Evolutionary conservation across 139 green algal species (phyloP).

Genomic region (Picochlorum costavermella): DNA sequence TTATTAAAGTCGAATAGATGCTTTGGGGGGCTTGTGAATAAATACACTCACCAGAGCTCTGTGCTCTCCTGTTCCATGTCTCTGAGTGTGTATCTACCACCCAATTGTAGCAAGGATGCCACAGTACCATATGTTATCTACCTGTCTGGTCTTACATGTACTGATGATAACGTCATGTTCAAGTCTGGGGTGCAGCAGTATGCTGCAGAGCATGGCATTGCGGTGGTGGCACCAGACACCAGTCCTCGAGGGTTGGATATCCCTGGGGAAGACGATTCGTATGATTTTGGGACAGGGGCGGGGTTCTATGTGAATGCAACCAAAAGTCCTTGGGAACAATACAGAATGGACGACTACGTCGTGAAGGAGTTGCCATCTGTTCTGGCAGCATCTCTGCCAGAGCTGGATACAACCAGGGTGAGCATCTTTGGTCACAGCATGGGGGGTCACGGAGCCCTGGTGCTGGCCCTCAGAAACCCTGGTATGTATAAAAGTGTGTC

Average conservation of each 20-base stretch:
- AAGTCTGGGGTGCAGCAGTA: conserved; percentile 68
- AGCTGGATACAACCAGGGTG: conserved; percentile 37
- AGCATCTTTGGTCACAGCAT: conserved; percentile 76
- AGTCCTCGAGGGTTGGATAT: conserved; percentile 79
- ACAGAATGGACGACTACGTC: conserved; percentile 92
- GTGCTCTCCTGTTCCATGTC: conserved; percentile 67
- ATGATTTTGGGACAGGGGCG: conserved; percentile 67
- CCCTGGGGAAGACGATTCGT: conserved; percentile 68
- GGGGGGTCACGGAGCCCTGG: conserved; percentile 87
- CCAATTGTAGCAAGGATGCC: conserved; percentile 2
- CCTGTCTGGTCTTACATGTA: conserved; percentile 89
- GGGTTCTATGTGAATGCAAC: conserved; percentile 85
- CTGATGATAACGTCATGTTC: conserved; percentile 82
- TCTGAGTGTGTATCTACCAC: conserved; percentile 61
- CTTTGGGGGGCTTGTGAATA: conserved; percentile 56
- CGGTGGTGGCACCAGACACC: conserved; percentile 79
- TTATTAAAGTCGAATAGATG: no score
- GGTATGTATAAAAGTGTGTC: conserved; percentile 64
- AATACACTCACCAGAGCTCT: conserved; percentile 58
- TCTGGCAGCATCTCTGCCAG: conserved; percentile 28
- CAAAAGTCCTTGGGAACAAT: conserved; percentile 45
- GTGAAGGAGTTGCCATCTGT: conserved; percentile 61
- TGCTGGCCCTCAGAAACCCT: conserved; percentile 76
- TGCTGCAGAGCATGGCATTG: conserved; percentile 62
- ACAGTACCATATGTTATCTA: conserved; percentile 71